Conservation (phyloP, 306 rosid species). For the Vigna mungo region DNA sequence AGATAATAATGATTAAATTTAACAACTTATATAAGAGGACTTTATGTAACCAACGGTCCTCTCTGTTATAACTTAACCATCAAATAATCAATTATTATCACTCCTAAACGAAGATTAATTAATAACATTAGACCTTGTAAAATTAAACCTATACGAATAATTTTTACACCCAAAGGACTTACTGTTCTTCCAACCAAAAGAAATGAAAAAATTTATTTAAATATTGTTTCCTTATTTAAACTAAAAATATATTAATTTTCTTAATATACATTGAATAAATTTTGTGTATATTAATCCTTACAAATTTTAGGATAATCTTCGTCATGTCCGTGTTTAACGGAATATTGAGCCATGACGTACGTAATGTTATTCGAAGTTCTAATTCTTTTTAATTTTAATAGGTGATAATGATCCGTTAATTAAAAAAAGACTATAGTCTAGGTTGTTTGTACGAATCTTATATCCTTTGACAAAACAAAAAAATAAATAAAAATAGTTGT, state of each 20-base stretch:
- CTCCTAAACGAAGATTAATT: neutral
- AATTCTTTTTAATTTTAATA: constrained; percentile 32
- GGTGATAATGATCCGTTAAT: neutral
- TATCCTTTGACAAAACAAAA: too few species aligned
- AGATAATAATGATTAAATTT: too few species aligned
- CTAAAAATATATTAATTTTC: neutral
- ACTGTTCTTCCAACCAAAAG: neutral
- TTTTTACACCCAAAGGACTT: neutral
- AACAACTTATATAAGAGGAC: too few species aligned
- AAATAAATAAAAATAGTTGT: neutral
- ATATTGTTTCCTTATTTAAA: neutral
- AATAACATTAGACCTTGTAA: neutral
- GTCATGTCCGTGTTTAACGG: neutral
- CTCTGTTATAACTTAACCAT: too few species aligned
- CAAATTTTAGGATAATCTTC: neutral
- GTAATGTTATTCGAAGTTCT: constrained; percentile 4
- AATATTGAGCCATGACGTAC: neutral
- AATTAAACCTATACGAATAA: neutral
- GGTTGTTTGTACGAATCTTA: neutral
- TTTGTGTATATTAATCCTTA: neutral
- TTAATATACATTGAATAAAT: too few species aligned
- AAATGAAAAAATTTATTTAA: neutral
- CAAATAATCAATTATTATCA: too few species aligned
- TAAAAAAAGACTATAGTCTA: too few species aligned
- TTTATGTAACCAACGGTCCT: too few species aligned